Percentiles rank a stretch among this genome's conserved stretches.
phyloP scores from a whole-genome alignment of 805 yeast species.

The Spathaspora passalidarum region DNA sequence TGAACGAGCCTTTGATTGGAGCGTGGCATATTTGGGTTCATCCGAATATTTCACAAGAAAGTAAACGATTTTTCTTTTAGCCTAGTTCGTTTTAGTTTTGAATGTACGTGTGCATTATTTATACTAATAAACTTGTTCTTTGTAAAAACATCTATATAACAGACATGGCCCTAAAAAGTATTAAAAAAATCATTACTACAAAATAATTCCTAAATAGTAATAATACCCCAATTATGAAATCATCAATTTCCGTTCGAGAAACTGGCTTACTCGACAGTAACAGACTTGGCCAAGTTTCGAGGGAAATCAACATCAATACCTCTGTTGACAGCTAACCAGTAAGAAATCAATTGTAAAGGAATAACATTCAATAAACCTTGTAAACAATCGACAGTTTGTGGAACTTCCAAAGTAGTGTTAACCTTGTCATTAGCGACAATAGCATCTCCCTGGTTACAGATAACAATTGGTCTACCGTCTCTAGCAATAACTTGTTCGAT shows the following conservation, averaged over 20 bases:
- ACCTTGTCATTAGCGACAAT: conserved; percentile 54
- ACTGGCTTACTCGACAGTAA: conserved; percentile 73
- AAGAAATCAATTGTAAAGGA: conserved; percentile 93
- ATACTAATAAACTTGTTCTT: background rate
- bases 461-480: conserved; percentile 92
- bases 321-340: conserved; percentile 92
- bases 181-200: background rate
- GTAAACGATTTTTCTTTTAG: background rate
- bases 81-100: background rate
- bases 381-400: conserved; percentile 93
- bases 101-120: background rate
- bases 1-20: conserved; percentile 75
- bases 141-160: background rate
- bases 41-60: conserved; percentile 72
- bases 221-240: background rate
- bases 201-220: background rate
- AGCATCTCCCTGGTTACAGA: conserved; percentile 80
- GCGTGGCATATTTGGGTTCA: conserved; percentile 65
- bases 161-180: background rate
- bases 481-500: conserved; percentile 96
- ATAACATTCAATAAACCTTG: conserved; percentile 94
- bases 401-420: conserved; percentile 80
- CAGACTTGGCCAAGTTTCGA: conserved; percentile 96
- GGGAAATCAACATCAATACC: conserved; percentile 99
- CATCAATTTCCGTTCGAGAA: background rate